phyloP scores from a whole-genome alignment of 495 filamentous ascomycete genomes.

The Stereocaulon alpinum region DNA sequence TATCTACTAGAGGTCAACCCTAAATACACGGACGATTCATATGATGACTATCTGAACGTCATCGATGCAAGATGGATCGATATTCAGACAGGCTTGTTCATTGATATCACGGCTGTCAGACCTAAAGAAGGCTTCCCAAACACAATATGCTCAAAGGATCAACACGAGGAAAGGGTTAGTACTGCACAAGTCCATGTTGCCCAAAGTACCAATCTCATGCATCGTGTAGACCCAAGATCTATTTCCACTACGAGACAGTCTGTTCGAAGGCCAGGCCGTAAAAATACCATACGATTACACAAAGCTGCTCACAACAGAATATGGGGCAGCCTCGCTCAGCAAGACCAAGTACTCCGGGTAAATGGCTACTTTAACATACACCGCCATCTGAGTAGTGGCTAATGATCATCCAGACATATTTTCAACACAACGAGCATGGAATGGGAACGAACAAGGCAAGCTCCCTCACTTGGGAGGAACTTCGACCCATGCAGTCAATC shows the following conservation, averaged over 20 bases:
- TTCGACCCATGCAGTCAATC: neutral
- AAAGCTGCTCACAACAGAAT: slow-evolving; percentile 63
- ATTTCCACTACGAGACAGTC: slow-evolving; percentile 65
- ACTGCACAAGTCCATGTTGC: neutral
- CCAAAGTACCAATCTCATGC: neutral
- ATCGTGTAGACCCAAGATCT: slow-evolving; percentile 48
- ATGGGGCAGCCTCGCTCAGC: slow-evolving; percentile 54
- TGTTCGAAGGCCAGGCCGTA: slow-evolving; percentile 67
- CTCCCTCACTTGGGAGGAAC: neutral
- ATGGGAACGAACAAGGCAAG: slow-evolving; percentile 12
- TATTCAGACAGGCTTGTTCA: slow-evolving; percentile 48
- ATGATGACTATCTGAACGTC: slow-evolving; percentile 40
- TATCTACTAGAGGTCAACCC: slow-evolving; percentile 54
- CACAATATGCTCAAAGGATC: slow-evolving; percentile 48
- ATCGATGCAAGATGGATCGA: slow-evolving; percentile 57
- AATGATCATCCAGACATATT: neutral
- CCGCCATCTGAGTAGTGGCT: neutral
- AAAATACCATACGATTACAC: slow-evolving; percentile 69
- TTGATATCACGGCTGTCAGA: slow-evolving; percentile 51
- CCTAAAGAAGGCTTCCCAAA: slow-evolving; percentile 32
- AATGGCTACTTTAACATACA: neutral
- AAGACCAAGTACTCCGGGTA: slow-evolving; percentile 54
- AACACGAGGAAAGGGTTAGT: slow-evolving; percentile 41
- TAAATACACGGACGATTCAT: slow-evolving; percentile 40
- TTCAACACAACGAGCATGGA: slow-evolving; percentile 15